Conservation (phyloP, 768 basidiomycete genomes). For the Naganishia randhawae region DNA sequence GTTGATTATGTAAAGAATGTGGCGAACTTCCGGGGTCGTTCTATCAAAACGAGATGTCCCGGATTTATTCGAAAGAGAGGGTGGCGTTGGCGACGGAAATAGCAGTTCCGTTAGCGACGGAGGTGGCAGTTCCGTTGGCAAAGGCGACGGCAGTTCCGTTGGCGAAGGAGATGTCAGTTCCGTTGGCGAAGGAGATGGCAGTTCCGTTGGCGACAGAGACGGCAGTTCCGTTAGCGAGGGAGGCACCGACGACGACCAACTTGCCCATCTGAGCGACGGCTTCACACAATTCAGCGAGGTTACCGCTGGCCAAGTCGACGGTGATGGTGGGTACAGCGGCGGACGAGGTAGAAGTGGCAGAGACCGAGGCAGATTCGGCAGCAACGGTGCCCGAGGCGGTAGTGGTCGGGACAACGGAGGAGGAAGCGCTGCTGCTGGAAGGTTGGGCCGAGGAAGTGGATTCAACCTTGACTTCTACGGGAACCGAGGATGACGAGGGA, state of each 20-base stretch:
- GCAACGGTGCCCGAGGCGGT: constrained; percentile 30
- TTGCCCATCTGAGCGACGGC: constrained; percentile 26
- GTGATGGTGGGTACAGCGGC: constrained; percentile 14
- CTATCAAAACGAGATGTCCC: neutral
- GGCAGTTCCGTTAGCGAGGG: constrained; percentile 9
- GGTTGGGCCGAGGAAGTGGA: constrained; percentile 34
- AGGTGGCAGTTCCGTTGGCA: constrained; percentile 1
- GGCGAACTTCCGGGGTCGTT: neutral
- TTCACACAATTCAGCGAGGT: constrained; percentile 24
- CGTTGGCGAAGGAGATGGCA: neutral
- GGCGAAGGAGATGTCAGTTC: too few species aligned
- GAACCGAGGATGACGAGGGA: constrained; percentile 18
- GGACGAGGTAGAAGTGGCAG: constrained; percentile 29
- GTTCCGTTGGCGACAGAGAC: constrained; percentile 18
- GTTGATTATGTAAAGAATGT: constrained; percentile 10
- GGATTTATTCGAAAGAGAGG: constrained; percentile 8
- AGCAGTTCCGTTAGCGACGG: neutral
- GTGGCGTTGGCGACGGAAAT: constrained; percentile 10
- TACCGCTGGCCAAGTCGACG: neutral
- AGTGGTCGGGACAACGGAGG: constrained; percentile 29
- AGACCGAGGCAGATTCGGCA: constrained; percentile 22
- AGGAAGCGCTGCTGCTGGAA: constrained; percentile 25
- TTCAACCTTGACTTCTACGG: constrained; percentile 5
- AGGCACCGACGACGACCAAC: constrained; percentile 26
- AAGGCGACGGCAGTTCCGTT: too few species aligned